These are phyloP conservation scores for Ceratocystis ficicola DNA, from an alignment of 2,329 filamentous ascomycete species.

Conservation along the genomic window DNA sequence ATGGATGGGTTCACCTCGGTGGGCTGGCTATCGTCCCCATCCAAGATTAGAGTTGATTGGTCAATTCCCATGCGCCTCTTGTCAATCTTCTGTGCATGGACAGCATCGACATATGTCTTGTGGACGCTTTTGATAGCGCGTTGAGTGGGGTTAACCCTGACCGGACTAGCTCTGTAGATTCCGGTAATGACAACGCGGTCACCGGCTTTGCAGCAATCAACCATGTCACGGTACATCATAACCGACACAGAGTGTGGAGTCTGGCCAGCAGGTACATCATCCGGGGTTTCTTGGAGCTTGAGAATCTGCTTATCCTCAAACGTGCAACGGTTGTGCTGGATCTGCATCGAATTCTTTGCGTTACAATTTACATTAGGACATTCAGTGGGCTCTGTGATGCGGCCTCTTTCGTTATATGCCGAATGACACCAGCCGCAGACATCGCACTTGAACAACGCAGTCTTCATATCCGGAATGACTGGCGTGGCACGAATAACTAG, in stretches of 20 bases:
- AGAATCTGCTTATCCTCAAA: conserved; percentile 98
- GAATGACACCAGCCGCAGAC: conserved; percentile 84
- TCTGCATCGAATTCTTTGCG: conserved; percentile 91
- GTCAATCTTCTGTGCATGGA: conserved; percentile 94
- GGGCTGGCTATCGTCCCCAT: conserved; percentile 42
- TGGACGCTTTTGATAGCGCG: conserved; percentile 87
- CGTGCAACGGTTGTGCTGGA: conserved; percentile 86
- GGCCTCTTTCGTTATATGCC: conserved; percentile 86
- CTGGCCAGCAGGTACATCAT: conserved; percentile 86
- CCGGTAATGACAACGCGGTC: conserved; percentile 91
- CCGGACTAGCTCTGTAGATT: conserved; percentile 89
- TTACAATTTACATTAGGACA: conserved; percentile 74
- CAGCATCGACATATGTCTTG: conserved; percentile 92
- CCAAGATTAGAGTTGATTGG: conserved; percentile 68
- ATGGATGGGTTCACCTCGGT: conserved; percentile 22
- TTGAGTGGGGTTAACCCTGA: conserved; percentile 87
- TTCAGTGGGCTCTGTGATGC: conserved; percentile 84
- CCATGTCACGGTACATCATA: conserved; percentile 91
- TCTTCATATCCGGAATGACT: conserved; percentile 97
- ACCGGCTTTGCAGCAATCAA: conserved; percentile 96
- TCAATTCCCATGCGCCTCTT: conserved; percentile 90
- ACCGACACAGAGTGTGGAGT: conserved; percentile 95
- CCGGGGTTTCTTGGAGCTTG: conserved; percentile 94
- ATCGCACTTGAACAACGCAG: conserved; percentile 93
- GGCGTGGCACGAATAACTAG: conserved; percentile 91